Base-by-base conservation (phyloP, 1,284 basidiomycete genomes). In the Leccinum griseonigrum region DNA sequence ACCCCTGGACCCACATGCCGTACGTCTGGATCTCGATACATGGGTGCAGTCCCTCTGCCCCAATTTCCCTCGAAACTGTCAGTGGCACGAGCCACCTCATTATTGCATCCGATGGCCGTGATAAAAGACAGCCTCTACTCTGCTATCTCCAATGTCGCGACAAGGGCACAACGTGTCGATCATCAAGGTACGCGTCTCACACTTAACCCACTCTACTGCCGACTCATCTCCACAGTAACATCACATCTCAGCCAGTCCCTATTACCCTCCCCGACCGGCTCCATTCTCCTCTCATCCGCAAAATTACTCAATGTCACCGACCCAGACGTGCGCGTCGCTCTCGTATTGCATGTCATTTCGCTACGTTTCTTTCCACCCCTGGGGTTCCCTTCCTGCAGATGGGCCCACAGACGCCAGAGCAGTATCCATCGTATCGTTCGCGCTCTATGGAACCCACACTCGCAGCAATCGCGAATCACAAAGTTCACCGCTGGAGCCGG, bases 361-460 rank as follows among this genome's bases (percentile, higher is more conserved):
- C 13, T 88, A 85, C 68, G 75, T 85, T 50, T 92, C 90, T 2
- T 85, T 85, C 53, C 78, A 82, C 38, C 87, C 89, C 3, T 93
- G 91, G 91, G 91, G 91, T 4, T 84, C 85, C 52, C 66, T 81
- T 22, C 78, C 76, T 16, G 83, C 90, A 4, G 85, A 91, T 68
- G 83, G 22, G 22, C 79, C 2, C 75, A 81, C 60, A 81, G 88
- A 38, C 79, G 83, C 7, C 70, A 68, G 53, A 63, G 61, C 6
- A 80, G 79, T 56, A 69, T 88, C 26, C 64, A 76, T 3, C 78
- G 77, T 43, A 84, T 91, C 61, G 69, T 81, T 32, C 59, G 71
- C 9, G 73, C 75, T 4, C 60, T 91, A 9, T 87, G 82, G 14
- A 58, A 76, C 22, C 22, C 22, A 22, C 22, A 22, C 6, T 4